Evolutionary conservation across 2,329 filamentous ascomycete species (phyloP), one percentile per base, ranked within the genome.

Genomic region (Ramularia collo-cygni): DNA sequence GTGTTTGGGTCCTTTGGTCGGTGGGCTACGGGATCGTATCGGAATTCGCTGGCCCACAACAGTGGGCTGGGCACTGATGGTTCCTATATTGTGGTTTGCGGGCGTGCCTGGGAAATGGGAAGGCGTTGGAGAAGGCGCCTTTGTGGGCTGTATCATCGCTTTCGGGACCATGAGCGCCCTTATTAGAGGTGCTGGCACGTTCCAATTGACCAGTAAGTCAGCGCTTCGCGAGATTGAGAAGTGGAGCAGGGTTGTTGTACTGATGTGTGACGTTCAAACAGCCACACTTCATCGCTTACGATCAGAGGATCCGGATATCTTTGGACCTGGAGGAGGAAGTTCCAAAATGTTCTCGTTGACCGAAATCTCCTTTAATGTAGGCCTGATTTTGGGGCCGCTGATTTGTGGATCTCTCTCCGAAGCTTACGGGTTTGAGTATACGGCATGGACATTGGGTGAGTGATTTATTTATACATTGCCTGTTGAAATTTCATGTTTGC

Each of bases 331-430:
- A 9, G 47, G 47, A 13, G 47, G 42, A 6, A 44, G 39, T 17
- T 42, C 40, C 15, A 29, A 45, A 18, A 39, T 48, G 27, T 48
- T 51, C 31, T 42, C 40, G 3, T 19, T 51, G 16, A 51, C 48
- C 6, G 48, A 51, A 28, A 42, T 48, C 10, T 44, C 43, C 4
- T 51, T 46, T 24, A 38, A 36, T 9, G 28, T 28, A 15, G 48
- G 48, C 1, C 35, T 51, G 14, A 42, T 51, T 38, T 16, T 51
- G 2, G 48, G 48, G 3, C 48, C 48, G 3, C n/a, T 48, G 3
- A 28, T 51, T 12, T 46, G 43, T 21, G 48, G 46, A 12, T 31
- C 34, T 6, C 29, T 51, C 4, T 28, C 46, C 9, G 48, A 48
- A 18, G 27, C 43, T 3, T 30, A 46, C 4, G 46, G 46, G 1